Conservation (phyloP, 1,284 basidiomycete species). For the Heterobasidion irregulare region DNA sequence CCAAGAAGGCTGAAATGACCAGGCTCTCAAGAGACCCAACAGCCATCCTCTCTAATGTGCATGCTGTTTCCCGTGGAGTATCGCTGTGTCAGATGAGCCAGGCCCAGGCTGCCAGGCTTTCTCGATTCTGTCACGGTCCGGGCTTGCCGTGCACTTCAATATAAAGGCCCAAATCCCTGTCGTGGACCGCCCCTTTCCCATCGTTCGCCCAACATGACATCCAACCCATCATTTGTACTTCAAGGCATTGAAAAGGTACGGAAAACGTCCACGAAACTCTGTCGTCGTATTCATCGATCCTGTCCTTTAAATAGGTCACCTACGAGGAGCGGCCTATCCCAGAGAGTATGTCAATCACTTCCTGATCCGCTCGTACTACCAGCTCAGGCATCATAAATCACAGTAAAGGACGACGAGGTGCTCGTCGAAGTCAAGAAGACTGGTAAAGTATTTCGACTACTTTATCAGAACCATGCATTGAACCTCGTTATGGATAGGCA, state of each 20-base stretch:
- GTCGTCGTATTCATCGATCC: not conserved
- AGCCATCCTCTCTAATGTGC: too few species aligned
- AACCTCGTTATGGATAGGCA: conserved; percentile 40
- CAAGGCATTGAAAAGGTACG: conserved; percentile 61
- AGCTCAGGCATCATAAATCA: conserved; percentile 4
- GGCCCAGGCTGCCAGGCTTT: not conserved
- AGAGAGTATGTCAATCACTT: conserved; percentile 36
- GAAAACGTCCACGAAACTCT: not conserved
- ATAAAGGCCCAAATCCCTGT: not conserved
- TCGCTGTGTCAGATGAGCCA: too few species aligned
- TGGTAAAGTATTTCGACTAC: conserved; percentile 33
- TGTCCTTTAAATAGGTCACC: not conserved
- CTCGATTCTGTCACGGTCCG: not conserved
- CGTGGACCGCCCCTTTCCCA: not conserved
- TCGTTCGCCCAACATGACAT: conserved; percentile 33
- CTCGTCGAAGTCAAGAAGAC: conserved; percentile 91
- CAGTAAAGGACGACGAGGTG: conserved; percentile 73
- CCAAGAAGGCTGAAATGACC: too few species aligned
- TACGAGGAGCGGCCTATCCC: conserved; percentile 73
- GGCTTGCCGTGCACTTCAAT: not conserved
- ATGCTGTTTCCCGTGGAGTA: too few species aligned
- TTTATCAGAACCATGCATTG: not conserved
- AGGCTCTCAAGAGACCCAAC: too few species aligned
- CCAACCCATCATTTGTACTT: conserved; percentile 78
- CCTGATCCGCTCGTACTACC: not conserved